A percentile compares a stretch with the other conserved stretches of the same genome.
phyloP scores from a whole-genome alignment of 2,329 filamentous ascomycete genomes.

The Calonectria crousiana region DNA sequence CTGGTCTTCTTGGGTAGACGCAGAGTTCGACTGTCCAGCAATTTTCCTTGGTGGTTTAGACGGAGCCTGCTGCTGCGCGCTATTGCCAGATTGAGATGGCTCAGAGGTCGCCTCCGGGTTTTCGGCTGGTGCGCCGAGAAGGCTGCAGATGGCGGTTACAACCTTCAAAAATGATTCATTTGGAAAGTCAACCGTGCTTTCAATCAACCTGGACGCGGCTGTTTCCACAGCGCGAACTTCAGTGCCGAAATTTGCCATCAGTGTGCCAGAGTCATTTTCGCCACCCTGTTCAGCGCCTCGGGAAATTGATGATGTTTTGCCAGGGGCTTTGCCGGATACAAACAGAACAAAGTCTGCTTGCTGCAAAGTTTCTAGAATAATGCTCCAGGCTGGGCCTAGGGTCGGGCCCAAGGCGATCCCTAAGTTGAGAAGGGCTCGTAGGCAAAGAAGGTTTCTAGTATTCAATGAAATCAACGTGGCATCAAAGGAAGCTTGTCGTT shows the following conservation, averaged over 20 bases:
- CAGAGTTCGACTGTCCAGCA: constrained; percentile 57
- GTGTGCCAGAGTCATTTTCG: constrained; percentile 63
- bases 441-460: constrained; percentile 88
- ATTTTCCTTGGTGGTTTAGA: constrained; percentile 58
- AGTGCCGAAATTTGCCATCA: constrained; percentile 76
- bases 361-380: constrained; percentile 91
- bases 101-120: constrained; percentile 29
- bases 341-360: constrained; percentile 91
- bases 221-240: constrained; percentile 92
- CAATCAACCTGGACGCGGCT: constrained; percentile 86
- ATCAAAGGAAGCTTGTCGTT: constrained; percentile 71
- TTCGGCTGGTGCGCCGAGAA: constrained; percentile 59
- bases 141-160: constrained; percentile 78
- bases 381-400: constrained; percentile 86
- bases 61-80: constrained; percentile 51
- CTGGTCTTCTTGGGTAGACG: constrained; percentile 71
- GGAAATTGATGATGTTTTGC: constrained; percentile 62
- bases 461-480: constrained; percentile 71
- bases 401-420: constrained; percentile 95
- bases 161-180: constrained; percentile 85
- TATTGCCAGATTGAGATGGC: constrained; percentile 37
- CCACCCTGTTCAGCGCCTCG: constrained; percentile 60
- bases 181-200: constrained; percentile 92
- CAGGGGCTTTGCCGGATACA: constrained; percentile 67
- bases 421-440: constrained; percentile 92